A percentile compares a stretch with the other conserved stretches of the same genome.
phyloP scores from a whole-genome alignment of 371 early-diverging fungal species.

The Rhizopus microsporus region DNA sequence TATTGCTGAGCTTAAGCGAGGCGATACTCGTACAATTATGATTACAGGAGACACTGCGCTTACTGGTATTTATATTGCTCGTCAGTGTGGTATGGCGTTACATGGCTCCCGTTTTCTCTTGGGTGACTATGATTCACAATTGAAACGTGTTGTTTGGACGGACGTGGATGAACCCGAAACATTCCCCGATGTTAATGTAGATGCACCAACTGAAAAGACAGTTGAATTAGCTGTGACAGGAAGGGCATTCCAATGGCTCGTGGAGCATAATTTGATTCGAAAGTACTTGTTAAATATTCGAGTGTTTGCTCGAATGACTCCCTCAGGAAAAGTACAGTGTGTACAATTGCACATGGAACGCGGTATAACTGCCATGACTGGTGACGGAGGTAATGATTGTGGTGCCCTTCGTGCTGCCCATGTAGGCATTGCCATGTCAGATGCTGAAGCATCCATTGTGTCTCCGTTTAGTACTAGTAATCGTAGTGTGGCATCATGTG shows the following conservation, averaged over 20 bases:
- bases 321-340: constrained; percentile 71
- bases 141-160: constrained; percentile 46
- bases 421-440: constrained; percentile 90
- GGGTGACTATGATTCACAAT: constrained; percentile 46
- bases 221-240: constrained; percentile 74
- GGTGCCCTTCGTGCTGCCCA: constrained; percentile 92
- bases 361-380: constrained; percentile 85
- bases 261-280: constrained; percentile 45
- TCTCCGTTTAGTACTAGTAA: constrained; percentile 79
- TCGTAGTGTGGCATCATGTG: constrained; percentile 68
- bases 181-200: constrained; percentile 36
- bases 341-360: constrained; percentile 75
- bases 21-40: constrained; percentile 83
- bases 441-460: constrained; percentile 87
- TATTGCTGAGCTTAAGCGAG: constrained; percentile 73
- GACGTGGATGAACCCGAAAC: constrained; percentile 54
- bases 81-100: constrained; percentile 72
- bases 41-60: constrained; percentile 93
- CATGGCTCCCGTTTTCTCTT: constrained; percentile 40
- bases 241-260: constrained; percentile 63
- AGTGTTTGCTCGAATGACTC: constrained; percentile 82
- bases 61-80: constrained; percentile 88
- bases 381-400: constrained; percentile 97
- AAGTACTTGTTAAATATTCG: constrained; percentile 56
- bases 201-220: constrained; percentile 8